Conservation (phyloP, 768 basidiomycete species). For the Boletus coccyginus region DNA sequence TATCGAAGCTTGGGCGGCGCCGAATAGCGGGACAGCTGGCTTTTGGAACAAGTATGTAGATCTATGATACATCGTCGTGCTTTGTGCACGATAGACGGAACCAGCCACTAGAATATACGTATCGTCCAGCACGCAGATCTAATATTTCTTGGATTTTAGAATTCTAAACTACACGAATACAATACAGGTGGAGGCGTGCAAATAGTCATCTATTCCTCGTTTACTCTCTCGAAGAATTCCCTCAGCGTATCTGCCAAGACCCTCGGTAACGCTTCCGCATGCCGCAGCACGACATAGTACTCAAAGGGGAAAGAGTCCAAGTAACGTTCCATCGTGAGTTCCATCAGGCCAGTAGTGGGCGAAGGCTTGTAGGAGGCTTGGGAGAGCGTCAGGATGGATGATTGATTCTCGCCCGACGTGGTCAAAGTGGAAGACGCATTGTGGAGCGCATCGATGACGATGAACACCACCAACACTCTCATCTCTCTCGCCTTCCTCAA, state of each 20-base stretch:
- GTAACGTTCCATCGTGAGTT: constrained; percentile 85
- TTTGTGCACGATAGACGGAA: not conserved
- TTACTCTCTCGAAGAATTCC: constrained; percentile 87
- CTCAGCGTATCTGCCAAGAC: constrained; percentile 84
- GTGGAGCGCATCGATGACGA: constrained; percentile 89
- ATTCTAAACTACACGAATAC: not conserved
- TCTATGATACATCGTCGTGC: not conserved
- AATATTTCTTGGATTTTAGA: constrained; percentile 1
- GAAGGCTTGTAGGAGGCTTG: constrained; percentile 76
- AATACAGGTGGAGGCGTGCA: not conserved
- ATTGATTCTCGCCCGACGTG: constrained; percentile 36
- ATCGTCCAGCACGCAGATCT: not conserved
- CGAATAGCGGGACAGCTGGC: constrained; percentile 72
- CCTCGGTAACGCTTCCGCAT: constrained; percentile 89
- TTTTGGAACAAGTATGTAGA: constrained; percentile 82
- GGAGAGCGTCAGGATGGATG: constrained; percentile 91
- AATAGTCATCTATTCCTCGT: constrained; percentile 46
- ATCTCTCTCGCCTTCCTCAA: constrained; percentile 86
- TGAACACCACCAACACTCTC: constrained; percentile 92
- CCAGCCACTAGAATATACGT: not conserved
- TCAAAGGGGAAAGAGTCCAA: constrained; percentile 97
- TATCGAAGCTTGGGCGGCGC: constrained; percentile 51
- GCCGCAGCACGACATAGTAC: constrained; percentile 90
- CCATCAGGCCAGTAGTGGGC: constrained; percentile 59
- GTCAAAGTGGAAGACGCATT: constrained; percentile 30